Evolutionary conservation across 176 grass and related monocot species (phyloP), one percentile per base, ranked within the genome.

Genomic region (Urochloa ruziziensis): DNA sequence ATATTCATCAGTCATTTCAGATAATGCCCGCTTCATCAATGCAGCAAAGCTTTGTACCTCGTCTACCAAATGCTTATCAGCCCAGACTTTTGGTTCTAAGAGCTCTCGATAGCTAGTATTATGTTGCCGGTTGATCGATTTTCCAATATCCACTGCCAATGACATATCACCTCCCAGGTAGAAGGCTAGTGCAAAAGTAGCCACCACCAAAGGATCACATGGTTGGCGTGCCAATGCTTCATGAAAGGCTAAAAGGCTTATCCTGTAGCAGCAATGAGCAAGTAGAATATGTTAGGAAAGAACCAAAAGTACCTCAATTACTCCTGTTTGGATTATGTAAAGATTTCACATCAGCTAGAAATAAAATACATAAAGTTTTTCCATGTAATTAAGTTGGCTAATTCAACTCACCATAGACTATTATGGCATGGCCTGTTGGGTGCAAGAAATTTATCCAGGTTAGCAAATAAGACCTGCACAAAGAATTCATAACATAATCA

Each of bases 181-280:
- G 49, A 99, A 79, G 84, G 97, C 83, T n/a, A 96, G 52, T 62
- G 91, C 85, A 85, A 92, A 99, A 66, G 83, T 88, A 47, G 97
- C 97, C 43, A 99, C 78, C 21, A 92, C 88, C 70, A 94, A 83
- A 66, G 97, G 91, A 90, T 96, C 91, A 61, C 65, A 79, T 33
- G 93, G 85, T 79, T 94, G 71, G 29, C 75, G 83, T 29, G 76
- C 89, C 83, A 99, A 85, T 35, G 91, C 82, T 84, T 96, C 86
- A 86, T 99, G 97, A 77, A 96, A 90, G 58, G 97, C 97, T 68
- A 99, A 84, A 84, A 99, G 80, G 28, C 87, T 94, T 82, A 94
- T 86, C 96, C 96, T 99, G 86, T 70, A 65, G 27, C 30, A 78
- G 71, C 53, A 56, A 35, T 10, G 61, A 56, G 21, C 15, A 74